Evolutionary conservation across 2,329 filamentous ascomycete species (phyloP).

Genomic region (Ilyonectria robusta): DNA sequence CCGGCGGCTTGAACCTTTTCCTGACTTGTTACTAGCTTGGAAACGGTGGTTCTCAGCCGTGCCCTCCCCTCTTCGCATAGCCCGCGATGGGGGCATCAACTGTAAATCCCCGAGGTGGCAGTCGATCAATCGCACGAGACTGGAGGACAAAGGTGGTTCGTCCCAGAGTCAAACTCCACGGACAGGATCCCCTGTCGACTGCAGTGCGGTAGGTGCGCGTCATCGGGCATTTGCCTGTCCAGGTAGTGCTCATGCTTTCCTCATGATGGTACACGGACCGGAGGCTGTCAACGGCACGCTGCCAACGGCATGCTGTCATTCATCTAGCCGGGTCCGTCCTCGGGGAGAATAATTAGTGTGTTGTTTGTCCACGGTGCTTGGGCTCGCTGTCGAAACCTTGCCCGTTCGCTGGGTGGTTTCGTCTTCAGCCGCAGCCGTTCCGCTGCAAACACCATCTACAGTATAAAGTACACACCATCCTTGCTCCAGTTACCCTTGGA

Average conservation of each 20-base stretch:
- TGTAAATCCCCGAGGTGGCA: conserved; percentile 12
- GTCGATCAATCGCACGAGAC: conserved; percentile 5
- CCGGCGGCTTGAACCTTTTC: neutral
- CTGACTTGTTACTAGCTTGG: too few relatives aligned
- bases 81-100: conserved; percentile 1
- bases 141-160: conserved; percentile 1
- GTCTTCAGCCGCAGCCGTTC: neutral
- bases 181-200: conserved; percentile 10
- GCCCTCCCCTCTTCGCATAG: neutral
- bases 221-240: conserved; percentile 2
- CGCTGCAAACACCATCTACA: neutral
- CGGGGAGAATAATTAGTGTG: too few relatives aligned
- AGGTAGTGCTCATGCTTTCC: neutral
- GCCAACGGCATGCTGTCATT: neutral
- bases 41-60: too few relatives aligned
- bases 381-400: conserved; percentile 7
- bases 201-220: conserved; percentile 3
- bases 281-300: neutral
- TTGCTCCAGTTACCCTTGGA: neutral
- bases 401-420: neutral
- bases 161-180: conserved; percentile 10
- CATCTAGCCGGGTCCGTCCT: too few relatives aligned
- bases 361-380: neutral
- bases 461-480: neutral
- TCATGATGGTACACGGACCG: neutral